A percentile compares a stretch with the other conserved stretches of the same genome.
phyloP scores from a whole-genome alignment of 163 green algal genomes.

The Coccomyxa subellipsoidea region DNA sequence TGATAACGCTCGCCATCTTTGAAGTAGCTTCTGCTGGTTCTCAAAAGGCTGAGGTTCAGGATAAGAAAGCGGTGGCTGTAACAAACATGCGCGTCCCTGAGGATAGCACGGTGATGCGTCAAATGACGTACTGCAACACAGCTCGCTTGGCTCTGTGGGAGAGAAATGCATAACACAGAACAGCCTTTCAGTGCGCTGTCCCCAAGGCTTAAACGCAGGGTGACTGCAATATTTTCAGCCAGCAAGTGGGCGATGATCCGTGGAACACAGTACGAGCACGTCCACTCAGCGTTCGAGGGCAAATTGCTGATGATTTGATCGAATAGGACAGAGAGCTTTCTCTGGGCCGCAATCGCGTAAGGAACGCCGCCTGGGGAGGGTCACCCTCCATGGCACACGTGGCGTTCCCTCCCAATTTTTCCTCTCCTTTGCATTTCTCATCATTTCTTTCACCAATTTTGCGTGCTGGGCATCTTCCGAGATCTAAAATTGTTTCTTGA shows the following conservation, averaged over 20 bases:
- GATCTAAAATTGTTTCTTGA: too few species aligned
- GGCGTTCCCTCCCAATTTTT: too few species aligned
- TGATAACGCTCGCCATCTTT: constrained; percentile 32
- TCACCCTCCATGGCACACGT: too few species aligned
- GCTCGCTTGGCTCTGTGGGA: background rate
- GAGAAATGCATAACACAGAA: constrained; percentile 10
- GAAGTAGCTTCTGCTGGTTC: background rate
- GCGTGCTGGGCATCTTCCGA: too few species aligned
- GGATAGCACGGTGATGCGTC: background rate
- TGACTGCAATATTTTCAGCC: background rate
- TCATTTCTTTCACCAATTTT: too few species aligned
- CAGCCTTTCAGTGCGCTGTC: background rate
- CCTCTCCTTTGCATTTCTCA: too few species aligned
- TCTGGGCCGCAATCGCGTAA: too few species aligned
- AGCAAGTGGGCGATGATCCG: background rate
- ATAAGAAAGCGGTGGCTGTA: background rate
- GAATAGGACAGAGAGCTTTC: too few species aligned
- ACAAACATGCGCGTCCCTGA: background rate
- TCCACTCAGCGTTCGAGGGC: background rate
- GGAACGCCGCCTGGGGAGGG: too few species aligned
- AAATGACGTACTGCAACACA: background rate
- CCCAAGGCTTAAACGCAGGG: background rate
- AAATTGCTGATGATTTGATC: background rate
- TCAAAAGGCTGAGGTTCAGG: background rate
- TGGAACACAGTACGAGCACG: background rate